Conservation (phyloP, 345 rosid species). For the Gossypium herbaceum region DNA sequence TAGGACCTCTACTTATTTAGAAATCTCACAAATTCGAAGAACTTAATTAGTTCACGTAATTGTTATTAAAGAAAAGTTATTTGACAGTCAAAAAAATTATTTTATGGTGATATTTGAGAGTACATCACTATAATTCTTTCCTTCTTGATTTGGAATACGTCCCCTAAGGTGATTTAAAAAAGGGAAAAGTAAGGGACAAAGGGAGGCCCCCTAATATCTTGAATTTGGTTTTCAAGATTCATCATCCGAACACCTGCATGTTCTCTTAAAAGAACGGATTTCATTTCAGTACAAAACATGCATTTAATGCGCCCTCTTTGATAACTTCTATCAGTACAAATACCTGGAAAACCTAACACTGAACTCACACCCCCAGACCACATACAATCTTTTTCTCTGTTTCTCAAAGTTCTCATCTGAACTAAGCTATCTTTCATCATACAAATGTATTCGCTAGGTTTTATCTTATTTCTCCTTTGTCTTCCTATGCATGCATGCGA, state of each 20-base stretch:
- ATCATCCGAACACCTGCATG: conserved; percentile 50
- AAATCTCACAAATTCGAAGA: neutral
- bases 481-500: conserved; percentile 53
- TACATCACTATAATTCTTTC: too few species aligned
- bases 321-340: conserved; percentile 33
- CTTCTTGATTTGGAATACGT: too few species aligned
- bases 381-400: neutral
- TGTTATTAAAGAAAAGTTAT: too few species aligned
- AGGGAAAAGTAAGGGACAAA: conserved; percentile 20
- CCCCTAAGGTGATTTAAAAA: neutral
- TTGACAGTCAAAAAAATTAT: too few species aligned
- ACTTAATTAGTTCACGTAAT: too few species aligned
- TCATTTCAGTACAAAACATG: conserved; percentile 34
- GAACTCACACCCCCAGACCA: neutral
- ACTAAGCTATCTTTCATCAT: neutral
- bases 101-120: too few species aligned
- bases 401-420: neutral
- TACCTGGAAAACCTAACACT: conserved; percentile 26
- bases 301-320: conserved; percentile 42
- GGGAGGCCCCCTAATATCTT: conserved; percentile 36
- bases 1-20: conserved; percentile 19
- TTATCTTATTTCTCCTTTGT: conserved; percentile 22
- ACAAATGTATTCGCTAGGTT: conserved; percentile 22
- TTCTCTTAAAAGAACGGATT: conserved; percentile 40
- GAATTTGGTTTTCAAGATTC: conserved; percentile 33